These are phyloP conservation scores for Cadophora gregata DNA, from an alignment of 2,329 filamentous ascomycete genomes.

Conservation along the genomic window DNA sequence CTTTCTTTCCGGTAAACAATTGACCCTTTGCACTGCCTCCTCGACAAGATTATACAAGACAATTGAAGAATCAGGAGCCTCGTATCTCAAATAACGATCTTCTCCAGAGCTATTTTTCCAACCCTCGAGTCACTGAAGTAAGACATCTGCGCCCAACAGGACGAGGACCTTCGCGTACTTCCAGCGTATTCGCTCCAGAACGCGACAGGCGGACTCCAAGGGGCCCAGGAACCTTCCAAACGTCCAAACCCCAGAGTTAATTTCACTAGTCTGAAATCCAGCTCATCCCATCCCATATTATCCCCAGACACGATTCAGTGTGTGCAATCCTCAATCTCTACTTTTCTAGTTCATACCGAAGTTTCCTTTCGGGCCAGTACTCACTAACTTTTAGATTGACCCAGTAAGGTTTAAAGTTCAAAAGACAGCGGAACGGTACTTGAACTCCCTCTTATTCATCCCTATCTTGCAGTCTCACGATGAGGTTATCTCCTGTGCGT, in stretches of 20 bases:
- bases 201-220: background rate
- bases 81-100: constrained; percentile 14
- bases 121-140: background rate
- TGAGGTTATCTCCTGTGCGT: background rate
- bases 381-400: background rate
- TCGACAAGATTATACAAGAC: constrained; percentile 2
- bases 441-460: background rate
- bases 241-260: background rate
- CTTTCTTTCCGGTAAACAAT: background rate
- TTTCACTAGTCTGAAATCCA: background rate
- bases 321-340: background rate
- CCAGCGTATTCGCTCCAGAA: background rate
- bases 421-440: constrained; percentile 1
- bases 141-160: background rate
- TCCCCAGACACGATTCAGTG: background rate
- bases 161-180: no score
- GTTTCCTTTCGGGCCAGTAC: background rate
- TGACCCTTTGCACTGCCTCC: constrained; percentile 17
- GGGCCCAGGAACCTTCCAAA: background rate
- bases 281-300: background rate
- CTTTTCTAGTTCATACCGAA: background rate
- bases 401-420: background rate
- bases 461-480: background rate
- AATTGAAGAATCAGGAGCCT: background rate
- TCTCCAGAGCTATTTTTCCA: no score